A percentile compares a stretch with the other conserved stretches of the same genome.
Conservation (phyloP, 495 filamentous ascomycete genomes). For the Penicillium taxi region DNA sequence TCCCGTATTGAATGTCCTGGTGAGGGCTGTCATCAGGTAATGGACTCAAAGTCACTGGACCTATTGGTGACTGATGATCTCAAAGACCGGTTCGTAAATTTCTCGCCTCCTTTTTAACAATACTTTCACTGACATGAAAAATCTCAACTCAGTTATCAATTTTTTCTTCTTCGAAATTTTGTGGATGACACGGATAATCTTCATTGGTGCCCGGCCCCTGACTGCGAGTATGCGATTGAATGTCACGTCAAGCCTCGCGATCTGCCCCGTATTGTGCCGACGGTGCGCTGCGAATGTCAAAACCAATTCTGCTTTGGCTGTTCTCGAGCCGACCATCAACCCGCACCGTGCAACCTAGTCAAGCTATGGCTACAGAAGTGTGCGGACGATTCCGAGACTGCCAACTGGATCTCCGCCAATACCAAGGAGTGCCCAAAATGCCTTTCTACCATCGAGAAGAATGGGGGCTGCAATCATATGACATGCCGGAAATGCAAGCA, state of each 20-base stretch:
- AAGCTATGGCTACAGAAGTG: slow-evolving; percentile 98
- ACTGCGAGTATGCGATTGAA: slow-evolving; percentile 87
- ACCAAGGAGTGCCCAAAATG: slow-evolving; percentile 98
- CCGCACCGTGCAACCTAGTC: slow-evolving; percentile 81
- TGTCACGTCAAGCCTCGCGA: slow-evolving; percentile 81
- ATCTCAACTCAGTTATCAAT: slow-evolving; percentile 55
- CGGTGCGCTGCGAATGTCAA: slow-evolving; percentile 74
- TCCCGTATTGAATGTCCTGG: slow-evolving; percentile 90
- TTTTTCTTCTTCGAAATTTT: slow-evolving; percentile 83
- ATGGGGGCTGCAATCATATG: slow-evolving; percentile 99
- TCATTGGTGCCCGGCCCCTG: slow-evolving; percentile 95
- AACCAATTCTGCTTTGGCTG: slow-evolving; percentile 96
- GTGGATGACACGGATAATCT: slow-evolving; percentile 93
- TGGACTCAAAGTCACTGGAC: slow-evolving; percentile 82
- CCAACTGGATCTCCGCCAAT: slow-evolving; percentile 98
- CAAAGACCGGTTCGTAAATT: slow-evolving; percentile 48
- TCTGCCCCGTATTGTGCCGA: slow-evolving; percentile 75
- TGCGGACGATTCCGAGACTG: slow-evolving; percentile 95
- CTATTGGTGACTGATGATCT: slow-evolving; percentile 70
- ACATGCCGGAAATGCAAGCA: slow-evolving; percentile 97
- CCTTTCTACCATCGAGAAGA: slow-evolving; percentile 96
- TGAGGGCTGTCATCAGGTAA: slow-evolving; percentile 78
- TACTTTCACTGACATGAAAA: slow-evolving; percentile 9
- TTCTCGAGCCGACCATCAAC: slow-evolving; percentile 83
- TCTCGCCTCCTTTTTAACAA: not conserved